These are phyloP conservation scores for Ophiostoma ips DNA, from an alignment of 2,329 filamentous ascomycete species.

Conservation along the genomic window DNA sequence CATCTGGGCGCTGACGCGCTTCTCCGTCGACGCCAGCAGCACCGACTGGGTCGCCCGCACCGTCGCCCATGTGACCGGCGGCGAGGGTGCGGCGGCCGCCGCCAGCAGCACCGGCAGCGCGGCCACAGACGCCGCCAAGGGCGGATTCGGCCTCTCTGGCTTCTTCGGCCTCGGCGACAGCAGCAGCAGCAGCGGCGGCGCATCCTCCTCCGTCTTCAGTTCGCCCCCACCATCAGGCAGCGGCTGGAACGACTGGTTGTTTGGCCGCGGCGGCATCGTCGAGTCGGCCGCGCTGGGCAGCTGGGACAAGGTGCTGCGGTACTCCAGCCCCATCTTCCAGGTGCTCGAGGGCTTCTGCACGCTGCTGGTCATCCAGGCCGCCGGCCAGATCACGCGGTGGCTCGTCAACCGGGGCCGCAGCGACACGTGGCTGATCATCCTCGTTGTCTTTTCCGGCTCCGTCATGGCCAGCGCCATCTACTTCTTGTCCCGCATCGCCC, in stretches of 20 bases:
- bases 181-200: background rate
- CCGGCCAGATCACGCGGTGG: conserved; percentile 88
- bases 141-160: conserved; percentile 3
- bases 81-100: background rate
- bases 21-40: conserved; percentile 70
- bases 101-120: background rate
- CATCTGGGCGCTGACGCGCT: conserved; percentile 92
- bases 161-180: conserved; percentile 6
- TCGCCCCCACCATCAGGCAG: conserved; percentile 34
- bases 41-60: conserved; percentile 16
- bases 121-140: background rate
- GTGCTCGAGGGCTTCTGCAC: conserved; percentile 94
- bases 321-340: conserved; percentile 90
- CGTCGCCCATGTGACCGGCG: conserved; percentile 12
- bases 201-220: background rate
- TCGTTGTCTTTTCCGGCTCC: conserved; percentile 77
- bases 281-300: conserved; percentile 68
- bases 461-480: conserved; percentile 90
- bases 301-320: conserved; percentile 80
- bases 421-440: conserved; percentile 91
- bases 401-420: conserved; percentile 85
- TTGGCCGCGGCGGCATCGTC: conserved; percentile 70
- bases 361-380: conserved; percentile 84
- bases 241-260: conserved; percentile 71
- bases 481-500: conserved; percentile 89